Base-by-base conservation (phyloP, 768 basidiomycete species). In the Leccinellum luteum region DNA sequence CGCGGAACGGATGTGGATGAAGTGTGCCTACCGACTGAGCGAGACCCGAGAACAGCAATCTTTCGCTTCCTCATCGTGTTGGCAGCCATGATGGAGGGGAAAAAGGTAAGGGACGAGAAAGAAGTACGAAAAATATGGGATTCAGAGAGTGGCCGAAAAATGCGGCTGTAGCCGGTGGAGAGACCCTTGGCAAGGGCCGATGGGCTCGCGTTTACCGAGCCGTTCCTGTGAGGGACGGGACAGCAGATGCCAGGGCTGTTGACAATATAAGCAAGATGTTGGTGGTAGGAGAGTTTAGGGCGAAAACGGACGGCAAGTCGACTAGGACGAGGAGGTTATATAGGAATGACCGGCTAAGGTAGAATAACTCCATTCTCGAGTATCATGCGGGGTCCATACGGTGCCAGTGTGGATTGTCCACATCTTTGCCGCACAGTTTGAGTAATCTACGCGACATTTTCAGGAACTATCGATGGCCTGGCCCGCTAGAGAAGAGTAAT, bases 41-140 rank as follows among this genome's bases (percentile, higher is more conserved):
- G 87, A 57, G 90, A 84, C 59, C 92, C 92, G 28, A 94, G 83
- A 55, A 92, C 86, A 49, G 90, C 92, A 61, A 95, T 93, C 79
- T 91, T 94, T 70, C 92, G 81, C 78, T 89, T 89, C 78, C 84
- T 89, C 73, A 90, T 74, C 30, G 70, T 75, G 59, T 63, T 72
- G 53, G 72, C 60, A 31, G 73, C 63, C 72, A 75, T 72, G 56
- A 57, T 51, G 53, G 52, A 32, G 15, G 17, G 34, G 38, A 52
- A 43, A 51, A 47, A 58, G 48, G 4, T 38, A 58, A 56, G 45
- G 52, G 57, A 54, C 57, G 30, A 55, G 53, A 60, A 47, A 60
- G 60, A 58, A 65, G 44, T 19, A n/a, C 35, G 1, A 61, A 27
- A 50, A 57, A 47, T 52, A 60, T 54, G 64, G 58, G 48, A 21